A percentile compares a stretch with the other conserved stretches of the same genome.
These are phyloP conservation scores for Erythrophleum ivorense DNA, from an alignment of 331 rosid genomes.

Conservation along the genomic window DNA sequence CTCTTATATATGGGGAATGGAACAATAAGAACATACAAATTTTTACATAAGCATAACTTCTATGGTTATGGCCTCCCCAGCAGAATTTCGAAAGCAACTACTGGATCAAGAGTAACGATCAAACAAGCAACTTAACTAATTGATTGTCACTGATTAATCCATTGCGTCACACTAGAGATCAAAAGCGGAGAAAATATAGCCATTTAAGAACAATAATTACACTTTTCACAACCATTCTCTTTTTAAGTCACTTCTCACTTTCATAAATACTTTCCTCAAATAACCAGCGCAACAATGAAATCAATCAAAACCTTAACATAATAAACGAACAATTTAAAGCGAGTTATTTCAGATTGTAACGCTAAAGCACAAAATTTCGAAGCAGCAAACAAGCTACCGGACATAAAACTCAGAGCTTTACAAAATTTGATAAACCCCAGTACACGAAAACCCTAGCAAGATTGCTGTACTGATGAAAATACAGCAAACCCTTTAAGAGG, in stretches of 20 bases:
- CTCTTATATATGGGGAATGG: background rate
- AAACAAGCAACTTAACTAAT: no score
- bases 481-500: background rate
- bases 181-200: no score
- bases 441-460: slow-evolving; percentile 42
- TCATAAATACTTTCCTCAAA: slow-evolving; percentile 24
- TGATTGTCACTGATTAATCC: no score
- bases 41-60: no score
- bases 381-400: background rate
- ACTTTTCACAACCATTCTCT: background rate
- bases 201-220: background rate
- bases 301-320: background rate
- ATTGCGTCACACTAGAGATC: no score
- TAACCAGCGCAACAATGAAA: slow-evolving; percentile 35
- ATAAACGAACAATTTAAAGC: background rate
- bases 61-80: no score
- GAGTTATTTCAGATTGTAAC: background rate
- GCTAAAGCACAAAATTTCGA: background rate
- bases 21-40: background rate
- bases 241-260: background rate
- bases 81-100: no score
- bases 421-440: slow-evolving; percentile 18
- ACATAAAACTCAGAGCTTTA: background rate
- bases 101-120: no score
- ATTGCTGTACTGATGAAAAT: background rate